Percentiles rank a stretch among this genome's conserved stretches.
These are phyloP conservation scores for Microdochium trichocladiopsis DNA, from an alignment of 2,329 filamentous ascomycete genomes.

Conservation along the genomic window DNA sequence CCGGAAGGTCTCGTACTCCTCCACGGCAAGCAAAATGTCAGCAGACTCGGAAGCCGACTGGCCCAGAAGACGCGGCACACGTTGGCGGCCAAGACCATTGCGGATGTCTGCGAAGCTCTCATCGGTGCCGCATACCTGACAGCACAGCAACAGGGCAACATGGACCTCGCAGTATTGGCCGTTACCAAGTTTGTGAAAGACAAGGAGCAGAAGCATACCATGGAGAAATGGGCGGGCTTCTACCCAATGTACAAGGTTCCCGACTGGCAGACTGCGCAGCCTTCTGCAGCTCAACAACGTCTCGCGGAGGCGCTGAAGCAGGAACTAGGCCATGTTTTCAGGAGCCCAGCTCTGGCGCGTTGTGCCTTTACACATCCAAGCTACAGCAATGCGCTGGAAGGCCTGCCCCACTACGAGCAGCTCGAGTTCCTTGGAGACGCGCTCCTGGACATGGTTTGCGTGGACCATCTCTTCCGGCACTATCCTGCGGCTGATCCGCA, in stretches of 20 bases:
- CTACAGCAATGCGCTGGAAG: conserved; percentile 65
- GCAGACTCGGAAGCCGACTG: conserved; percentile 56
- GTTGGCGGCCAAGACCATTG: conserved; percentile 82
- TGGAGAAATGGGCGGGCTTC: conserved; percentile 68
- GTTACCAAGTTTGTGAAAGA: conserved; percentile 66
- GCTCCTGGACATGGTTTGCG: conserved; percentile 76
- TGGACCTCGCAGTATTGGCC: conserved; percentile 53
- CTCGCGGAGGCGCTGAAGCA: conserved; percentile 58
- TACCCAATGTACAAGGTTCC: conserved; percentile 61
- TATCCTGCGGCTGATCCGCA: conserved; percentile 81
- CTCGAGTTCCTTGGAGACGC: conserved; percentile 90
- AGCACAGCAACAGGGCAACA: conserved; percentile 28
- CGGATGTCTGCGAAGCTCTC: conserved; percentile 89
- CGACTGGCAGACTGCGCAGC: conserved; percentile 55
- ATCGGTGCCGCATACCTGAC: conserved; percentile 77
- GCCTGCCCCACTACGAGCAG: conserved; percentile 82
- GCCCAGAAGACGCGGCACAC: conserved; percentile 47
- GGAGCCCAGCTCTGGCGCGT: conserved; percentile 65
- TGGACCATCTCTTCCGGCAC: conserved; percentile 72
- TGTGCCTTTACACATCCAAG: conserved; percentile 89
- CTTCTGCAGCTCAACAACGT: conserved; percentile 62
- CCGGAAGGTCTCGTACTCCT: conserved; percentile 69
- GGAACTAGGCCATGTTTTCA: conserved; percentile 58
- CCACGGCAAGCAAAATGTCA: conserved; percentile 59
- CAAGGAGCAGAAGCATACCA: conserved; percentile 66